Conservation (phyloP, 2,329 filamentous ascomycete genomes). For the Fusarium foetens region DNA sequence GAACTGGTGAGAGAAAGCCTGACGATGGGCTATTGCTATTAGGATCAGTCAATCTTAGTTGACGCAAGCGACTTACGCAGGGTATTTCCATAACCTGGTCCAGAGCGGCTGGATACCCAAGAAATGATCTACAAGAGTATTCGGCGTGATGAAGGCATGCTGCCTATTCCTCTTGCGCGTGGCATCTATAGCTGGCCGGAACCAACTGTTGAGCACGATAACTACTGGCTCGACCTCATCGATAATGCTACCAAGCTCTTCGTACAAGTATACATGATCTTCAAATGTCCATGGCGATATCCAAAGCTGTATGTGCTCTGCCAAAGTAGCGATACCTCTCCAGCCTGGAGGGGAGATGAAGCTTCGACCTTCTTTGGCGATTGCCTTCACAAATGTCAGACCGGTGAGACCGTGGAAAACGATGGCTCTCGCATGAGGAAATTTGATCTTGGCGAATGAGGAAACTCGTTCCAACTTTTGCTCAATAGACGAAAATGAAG, state of each 20-base stretch:
- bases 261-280: slow-evolving; percentile 2
- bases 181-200: slow-evolving; percentile 7
- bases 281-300: slow-evolving; percentile 7
- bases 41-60: background rate
- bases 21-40: slow-evolving; percentile 50
- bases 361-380: background rate
- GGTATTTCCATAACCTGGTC: slow-evolving; percentile 39
- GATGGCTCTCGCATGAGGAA: background rate
- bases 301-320: slow-evolving; percentile 14
- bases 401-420: background rate
- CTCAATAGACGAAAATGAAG: slow-evolving; percentile 41
- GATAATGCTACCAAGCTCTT: background rate
- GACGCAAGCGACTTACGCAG: slow-evolving; percentile 13
- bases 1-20: slow-evolving; percentile 58
- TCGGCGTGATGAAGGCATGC: slow-evolving; percentile 4
- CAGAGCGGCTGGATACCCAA: slow-evolving; percentile 23
- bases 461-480: background rate
- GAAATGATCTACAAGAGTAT: slow-evolving; percentile 26
- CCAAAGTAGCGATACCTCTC: background rate
- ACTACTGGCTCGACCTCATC: background rate
- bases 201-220: background rate
- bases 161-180: background rate
- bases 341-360: slow-evolving; percentile 8
- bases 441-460: background rate
- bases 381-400: background rate